Conservation (phyloP, 208 protist genomes). For the Acanthamoeba triangularis region DNA sequence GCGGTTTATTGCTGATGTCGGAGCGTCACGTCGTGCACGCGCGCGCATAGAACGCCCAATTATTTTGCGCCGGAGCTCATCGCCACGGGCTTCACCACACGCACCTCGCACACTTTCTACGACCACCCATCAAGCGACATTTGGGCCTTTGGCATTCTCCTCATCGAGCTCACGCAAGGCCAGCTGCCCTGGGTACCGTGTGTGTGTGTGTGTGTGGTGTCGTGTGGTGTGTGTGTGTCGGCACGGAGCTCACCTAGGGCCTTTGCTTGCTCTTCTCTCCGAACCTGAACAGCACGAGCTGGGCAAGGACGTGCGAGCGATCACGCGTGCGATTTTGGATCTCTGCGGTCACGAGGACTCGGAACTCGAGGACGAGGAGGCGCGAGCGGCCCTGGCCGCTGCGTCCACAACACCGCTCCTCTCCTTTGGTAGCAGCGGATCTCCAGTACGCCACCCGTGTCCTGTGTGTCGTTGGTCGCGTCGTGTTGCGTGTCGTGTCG, state of each 20-base stretch:
- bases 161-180: constrained; percentile 62
- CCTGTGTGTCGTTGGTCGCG: not conserved
- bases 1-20: not conserved
- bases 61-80: constrained; percentile 56
- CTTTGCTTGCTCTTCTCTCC: not conserved
- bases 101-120: not conserved
- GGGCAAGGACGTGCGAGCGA: constrained; percentile 37
- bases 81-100: not conserved
- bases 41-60: not conserved
- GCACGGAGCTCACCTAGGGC: not conserved
- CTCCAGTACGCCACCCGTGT: not conserved
- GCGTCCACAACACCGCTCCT: not conserved
- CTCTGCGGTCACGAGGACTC: constrained; percentile 11
- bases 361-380: not conserved
- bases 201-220: too few relatives aligned
- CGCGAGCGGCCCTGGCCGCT: not conserved
- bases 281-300: not conserved
- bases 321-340: constrained; percentile 14
- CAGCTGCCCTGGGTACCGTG: constrained; percentile 13
- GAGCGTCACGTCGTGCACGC: not conserved
- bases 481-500: not conserved
- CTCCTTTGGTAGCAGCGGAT: constrained; percentile 28
- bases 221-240: not conserved
- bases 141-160: constrained; percentile 72
- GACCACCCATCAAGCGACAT: constrained; percentile 65